These are phyloP conservation scores for Fusarium robinianum DNA, from an alignment of 2,329 filamentous ascomycete genomes.

Conservation along the genomic window DNA sequence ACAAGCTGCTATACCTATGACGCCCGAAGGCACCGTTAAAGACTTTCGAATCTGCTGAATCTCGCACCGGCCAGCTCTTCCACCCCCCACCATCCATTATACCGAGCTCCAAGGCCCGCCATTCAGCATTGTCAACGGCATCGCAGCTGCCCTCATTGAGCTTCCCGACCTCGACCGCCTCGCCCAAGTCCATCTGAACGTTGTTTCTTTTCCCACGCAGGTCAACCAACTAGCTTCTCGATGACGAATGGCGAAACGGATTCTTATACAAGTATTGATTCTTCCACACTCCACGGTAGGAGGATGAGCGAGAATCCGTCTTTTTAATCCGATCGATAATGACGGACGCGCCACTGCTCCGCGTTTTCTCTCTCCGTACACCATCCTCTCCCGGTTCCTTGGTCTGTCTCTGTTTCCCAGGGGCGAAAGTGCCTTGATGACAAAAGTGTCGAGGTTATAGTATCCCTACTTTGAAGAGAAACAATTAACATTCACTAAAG, in stretches of 20 bases:
- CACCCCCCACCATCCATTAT: slow-evolving; percentile 36
- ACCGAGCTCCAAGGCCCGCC: slow-evolving; percentile 51
- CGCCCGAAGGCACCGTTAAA: slow-evolving; percentile 61
- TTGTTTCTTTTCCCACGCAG: slow-evolving; percentile 43
- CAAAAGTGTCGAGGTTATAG: no score
- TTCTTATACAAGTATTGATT: slow-evolving; percentile 65
- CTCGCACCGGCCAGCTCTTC: slow-evolving; percentile 37
- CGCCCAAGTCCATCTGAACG: slow-evolving; percentile 42
- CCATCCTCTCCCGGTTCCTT: no score
- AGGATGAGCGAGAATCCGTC: slow-evolving; percentile 34
- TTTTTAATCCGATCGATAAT: slow-evolving; percentile 61
- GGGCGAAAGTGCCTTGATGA: no score
- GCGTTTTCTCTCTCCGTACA: slow-evolving; percentile 58
- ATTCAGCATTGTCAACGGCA: slow-evolving; percentile 71
- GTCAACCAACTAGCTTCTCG: slow-evolving; percentile 48
- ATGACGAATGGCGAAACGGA: slow-evolving; percentile 59
- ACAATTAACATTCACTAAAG: no score
- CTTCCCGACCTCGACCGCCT: slow-evolving; percentile 65
- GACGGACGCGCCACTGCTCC: slow-evolving; percentile 65
- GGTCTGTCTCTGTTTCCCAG: no score
- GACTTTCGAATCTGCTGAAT: slow-evolving; percentile 41
- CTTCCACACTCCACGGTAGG: slow-evolving; percentile 46
- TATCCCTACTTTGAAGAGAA: no score
- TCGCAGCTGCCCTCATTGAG: slow-evolving; percentile 71
- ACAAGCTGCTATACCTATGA: slow-evolving; percentile 69